Evolutionary conservation across 495 filamentous ascomycete genomes (phyloP), one percentile per base, ranked within the genome.

Genomic region (Penicillium diatomitis): DNA sequence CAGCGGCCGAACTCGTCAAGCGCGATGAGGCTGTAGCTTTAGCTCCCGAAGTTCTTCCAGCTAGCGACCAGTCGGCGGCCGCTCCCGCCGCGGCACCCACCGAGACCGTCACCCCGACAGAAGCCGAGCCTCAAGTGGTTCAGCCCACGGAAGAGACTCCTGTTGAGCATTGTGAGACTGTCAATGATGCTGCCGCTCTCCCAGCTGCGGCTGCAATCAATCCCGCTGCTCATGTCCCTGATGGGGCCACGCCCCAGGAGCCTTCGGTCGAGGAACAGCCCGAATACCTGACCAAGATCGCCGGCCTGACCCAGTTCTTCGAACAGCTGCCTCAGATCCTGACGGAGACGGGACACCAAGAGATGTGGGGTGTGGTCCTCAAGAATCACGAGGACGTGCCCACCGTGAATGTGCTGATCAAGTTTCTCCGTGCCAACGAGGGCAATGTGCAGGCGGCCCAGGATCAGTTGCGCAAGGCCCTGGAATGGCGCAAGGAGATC

Each of bases 351-450:
- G 67, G 68, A 30, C 74, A 90, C 58, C 61, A 66, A 36, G 86
- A 92, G 64, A 81, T 94, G 70, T 95, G 88, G 82, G 89, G 89
- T 8, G 77, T 95, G 6, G 48, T 62, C 33, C 64, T 80, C 41
- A 72, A 72, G 43, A 76, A 80, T 37, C 70, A 70, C 10, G 67
- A 58, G 4, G 77, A 86, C 57, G 70, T 90, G 38, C 82, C 80
- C 39, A 90, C 83, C n/a, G 80, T 81, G 56, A 81, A 94, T 50
- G 77, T 96, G 40, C 66, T 95, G 44, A 88, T 94, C 60, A 96
- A 95, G 70, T 95, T 89, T 67, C 79, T 96, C 32, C 85, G 89
- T 48, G 90, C 89, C 55, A 95, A 94, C 59, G 77, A 82, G 41
- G 84, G 86, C 38, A 81, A 91, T 54, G 57, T 89, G 3, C 70